A percentile compares a stretch with the other conserved stretches of the same genome.
These are phyloP conservation scores for Sicyos baderoa DNA, from an alignment of 306 rosid genomes.

Conservation along the genomic window DNA sequence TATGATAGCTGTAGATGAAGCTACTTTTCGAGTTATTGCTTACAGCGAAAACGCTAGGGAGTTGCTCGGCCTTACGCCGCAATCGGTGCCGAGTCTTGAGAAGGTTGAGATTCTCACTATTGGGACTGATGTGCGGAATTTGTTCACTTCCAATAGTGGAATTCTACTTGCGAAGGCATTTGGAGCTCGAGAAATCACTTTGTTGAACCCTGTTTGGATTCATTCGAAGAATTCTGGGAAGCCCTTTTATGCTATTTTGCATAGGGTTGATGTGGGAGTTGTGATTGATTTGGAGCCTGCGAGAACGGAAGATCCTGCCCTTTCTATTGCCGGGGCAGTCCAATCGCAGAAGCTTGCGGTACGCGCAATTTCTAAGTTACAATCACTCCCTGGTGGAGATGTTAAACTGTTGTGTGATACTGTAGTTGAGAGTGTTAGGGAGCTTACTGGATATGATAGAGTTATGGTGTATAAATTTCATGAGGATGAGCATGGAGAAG, in stretches of 20 bases:
- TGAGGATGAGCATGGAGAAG: conserved; percentile 98
- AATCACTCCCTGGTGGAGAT: conserved; percentile 82
- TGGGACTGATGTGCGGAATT: conserved; percentile 58
- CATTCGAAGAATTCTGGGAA: conserved; percentile 62
- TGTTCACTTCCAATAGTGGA: conserved; percentile 45
- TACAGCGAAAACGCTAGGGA: conserved; percentile 76
- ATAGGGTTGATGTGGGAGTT: conserved; percentile 74
- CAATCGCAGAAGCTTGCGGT: conserved; percentile 95
- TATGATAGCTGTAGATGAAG: conserved; percentile 61
- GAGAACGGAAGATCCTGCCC: conserved; percentile 74
- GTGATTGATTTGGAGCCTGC: conserved; percentile 94
- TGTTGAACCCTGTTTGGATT: conserved; percentile 84
- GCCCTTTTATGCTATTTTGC: conserved; percentile 81
- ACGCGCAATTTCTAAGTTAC: conserved; percentile 73
- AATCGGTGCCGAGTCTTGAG: conserved; percentile 60
- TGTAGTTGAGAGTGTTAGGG: conserved; percentile 73
- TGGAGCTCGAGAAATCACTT: conserved; percentile 68
- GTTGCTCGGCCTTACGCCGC: conserved; percentile 63
- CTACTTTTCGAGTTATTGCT: conserved; percentile 43
- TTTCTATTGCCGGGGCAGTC: conserved; percentile 93
- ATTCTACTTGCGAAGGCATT: conserved; percentile 64
- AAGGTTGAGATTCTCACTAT: conserved; percentile 28
- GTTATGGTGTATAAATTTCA: conserved; percentile 95
- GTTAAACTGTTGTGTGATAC: conserved; percentile 63
- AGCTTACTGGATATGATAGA: conserved; percentile 76